Evolutionary conservation across 73 alveolate species (phyloP), one percentile per base, ranked within the genome.

Genomic region (Paraurostyla sp.): DNA sequence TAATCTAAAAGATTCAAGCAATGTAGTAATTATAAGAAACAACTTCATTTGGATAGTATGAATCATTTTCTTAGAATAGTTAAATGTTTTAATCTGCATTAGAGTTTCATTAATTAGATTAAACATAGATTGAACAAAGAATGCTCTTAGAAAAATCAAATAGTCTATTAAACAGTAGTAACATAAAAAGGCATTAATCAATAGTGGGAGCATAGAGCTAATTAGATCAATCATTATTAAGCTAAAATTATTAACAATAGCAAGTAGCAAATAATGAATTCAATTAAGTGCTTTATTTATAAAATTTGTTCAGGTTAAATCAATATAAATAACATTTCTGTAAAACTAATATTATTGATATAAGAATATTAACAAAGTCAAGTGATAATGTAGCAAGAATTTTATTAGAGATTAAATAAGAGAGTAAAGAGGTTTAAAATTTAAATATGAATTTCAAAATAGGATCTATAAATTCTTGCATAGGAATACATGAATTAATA

Each of bases 71-170:
- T 25, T 25, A 41, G 11, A 73, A 43, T 23, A 73, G 86, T 48
- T 45, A 25, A 22, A 73, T 73, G 86, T 73, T 73, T 27, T n/a
- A 73, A 73, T 73, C 86, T 43, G 86, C 86, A 0, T 49, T 16
- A 36, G 86, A 73, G 27, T 73, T 73, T 48, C 46, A 73, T 38
- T n/a, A 43, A 29, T 27, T 73, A 45, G 86, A 73, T 3, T 36
- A 73, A 73, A 22, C 86, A 11, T 41, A 36, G n/a, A 68, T 3
- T 2, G 27, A 59, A 59, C 30, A 25, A 2, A 30, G 3, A 1
- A 38, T 1, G 36, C 18, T 16, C 7, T 7, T 18, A 15, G 3
- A 22, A 65, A 65, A 65, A 38, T 9, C 82, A n/a, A n/a, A n/a
- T n/a, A n/a, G n/a, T 65, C 40, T 56, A 65, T 15, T 38, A 65